These are phyloP conservation scores for Dryas octopetala DNA, from an alignment of 306 rosid species.

Conservation along the genomic window DNA sequence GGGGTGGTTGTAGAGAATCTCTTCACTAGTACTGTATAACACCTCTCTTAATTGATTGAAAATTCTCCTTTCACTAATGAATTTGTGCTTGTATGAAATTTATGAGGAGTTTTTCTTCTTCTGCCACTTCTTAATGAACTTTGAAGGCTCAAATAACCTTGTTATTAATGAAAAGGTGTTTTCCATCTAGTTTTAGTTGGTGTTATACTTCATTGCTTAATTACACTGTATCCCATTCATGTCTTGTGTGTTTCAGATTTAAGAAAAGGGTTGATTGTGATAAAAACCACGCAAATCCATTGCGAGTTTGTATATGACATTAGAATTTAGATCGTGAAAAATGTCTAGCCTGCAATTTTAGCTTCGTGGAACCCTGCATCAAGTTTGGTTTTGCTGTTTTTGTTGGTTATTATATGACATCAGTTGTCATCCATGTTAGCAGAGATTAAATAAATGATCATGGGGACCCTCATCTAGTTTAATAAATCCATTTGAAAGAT, in stretches of 20 bases:
- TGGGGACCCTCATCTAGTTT: background rate
- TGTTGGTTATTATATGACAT: background rate
- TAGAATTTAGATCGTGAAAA: background rate
- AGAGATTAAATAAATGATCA: background rate
- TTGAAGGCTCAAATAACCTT: background rate
- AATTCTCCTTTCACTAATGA: slow-evolving; percentile 37
- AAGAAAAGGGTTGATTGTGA: background rate
- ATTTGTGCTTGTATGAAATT: slow-evolving; percentile 51
- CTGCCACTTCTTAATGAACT: slow-evolving; percentile 20
- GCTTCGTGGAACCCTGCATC: background rate
- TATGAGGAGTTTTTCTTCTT: slow-evolving; percentile 32
- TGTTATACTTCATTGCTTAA: background rate
- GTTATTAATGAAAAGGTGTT: slow-evolving; percentile 16
- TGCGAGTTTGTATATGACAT: background rate
- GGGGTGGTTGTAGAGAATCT: slow-evolving; percentile 48
- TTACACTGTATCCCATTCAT: background rate
- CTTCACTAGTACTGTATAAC: slow-evolving; percentile 33
- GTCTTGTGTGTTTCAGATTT: background rate
- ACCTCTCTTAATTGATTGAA: slow-evolving; percentile 26
- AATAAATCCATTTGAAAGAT: slow-evolving; percentile 34
- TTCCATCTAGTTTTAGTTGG: background rate
- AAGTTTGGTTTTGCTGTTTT: background rate
- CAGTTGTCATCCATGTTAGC: slow-evolving; percentile 21
- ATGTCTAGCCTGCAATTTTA: background rate
- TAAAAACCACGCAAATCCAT: background rate